Evolutionary conservation across 2,329 filamentous ascomycete species (phyloP).

Genomic region (Lachnellula hyalina): DNA sequence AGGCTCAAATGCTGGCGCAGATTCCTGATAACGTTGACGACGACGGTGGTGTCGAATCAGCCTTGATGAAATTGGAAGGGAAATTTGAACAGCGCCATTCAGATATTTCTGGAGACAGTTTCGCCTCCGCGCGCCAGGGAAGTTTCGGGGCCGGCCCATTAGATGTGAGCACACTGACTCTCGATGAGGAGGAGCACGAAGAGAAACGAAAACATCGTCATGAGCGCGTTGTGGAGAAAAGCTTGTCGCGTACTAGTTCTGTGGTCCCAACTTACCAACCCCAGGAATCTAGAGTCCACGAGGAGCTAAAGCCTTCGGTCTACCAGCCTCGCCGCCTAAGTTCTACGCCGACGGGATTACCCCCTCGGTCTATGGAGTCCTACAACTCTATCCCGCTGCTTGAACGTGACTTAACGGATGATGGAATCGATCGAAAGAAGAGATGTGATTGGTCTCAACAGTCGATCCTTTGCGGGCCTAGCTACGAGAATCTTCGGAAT

Average conservation of each 20-base stretch:
- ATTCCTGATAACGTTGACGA: constrained; percentile 77
- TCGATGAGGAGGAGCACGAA: constrained; percentile 23
- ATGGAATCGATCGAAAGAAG: constrained; percentile 38
- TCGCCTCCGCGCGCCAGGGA: constrained; percentile 10
- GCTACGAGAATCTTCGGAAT: constrained; percentile 32
- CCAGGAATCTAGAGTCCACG: constrained; percentile 8
- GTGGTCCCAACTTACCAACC: constrained; percentile 21
- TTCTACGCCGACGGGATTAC: constrained; percentile 38
- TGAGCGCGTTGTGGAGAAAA: constrained; percentile 40
- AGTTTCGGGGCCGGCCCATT: constrained; percentile 26
- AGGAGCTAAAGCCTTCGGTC: constrained; percentile 26
- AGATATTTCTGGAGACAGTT: constrained; percentile 17
- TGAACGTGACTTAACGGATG: constrained; percentile 57
- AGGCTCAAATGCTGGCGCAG: constrained; percentile 79
- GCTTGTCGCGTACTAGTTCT: constrained; percentile 31
- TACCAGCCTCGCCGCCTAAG: constrained; percentile 25
- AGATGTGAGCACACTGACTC: constrained; percentile 20
- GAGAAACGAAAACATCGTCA: constrained; percentile 44
- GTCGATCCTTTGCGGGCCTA: constrained; percentile 48
- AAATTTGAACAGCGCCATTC: constrained; percentile 58
- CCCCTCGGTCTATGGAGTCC: constrained; percentile 63
- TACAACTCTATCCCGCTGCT: constrained; percentile 74
- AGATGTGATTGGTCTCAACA: constrained; percentile 49
- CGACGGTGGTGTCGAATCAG: constrained; percentile 88
- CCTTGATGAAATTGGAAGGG: constrained; percentile 85